Evolutionary conservation across 345 rosid species (phyloP), one percentile per base, ranked within the genome.

Genomic region (Citrus australasica): DNA sequence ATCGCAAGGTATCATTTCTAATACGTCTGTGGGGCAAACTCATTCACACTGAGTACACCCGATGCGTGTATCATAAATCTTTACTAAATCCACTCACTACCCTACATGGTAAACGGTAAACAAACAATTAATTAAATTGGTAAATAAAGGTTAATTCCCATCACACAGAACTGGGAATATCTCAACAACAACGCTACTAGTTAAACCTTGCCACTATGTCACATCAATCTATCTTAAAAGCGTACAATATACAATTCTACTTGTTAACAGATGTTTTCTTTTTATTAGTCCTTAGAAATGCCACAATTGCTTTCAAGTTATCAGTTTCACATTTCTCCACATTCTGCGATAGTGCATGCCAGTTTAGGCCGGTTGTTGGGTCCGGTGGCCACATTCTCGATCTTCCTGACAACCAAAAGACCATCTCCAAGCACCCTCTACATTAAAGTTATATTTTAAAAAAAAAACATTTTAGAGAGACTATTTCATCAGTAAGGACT

Each of bases 351-450:
- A 14, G 83, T 74, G 63, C 93, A 92, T 1, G 97, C 88, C 63
- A 92, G 89, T 83, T 96, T 96, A 13, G 99, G 98, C n/a, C 92
- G 78, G 82, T 93, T 92, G 87, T 92, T 94, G 8, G 97, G 97
- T 85, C 97, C 97, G 0, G 94, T 82, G 35, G 97, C 99, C 74
- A 96, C 99, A 72, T 96, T 94, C 91, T 96, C 98, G 13, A 96
- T 91, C 87, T 94, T 96, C 80, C 98, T 84, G 71, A 94, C 84
- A 30, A 91, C 94, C 84, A 92, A 79, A 56, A 94, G 92, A 59
- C 98, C 95, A 61, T 96, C 98, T 35, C 98, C 99, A 0, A 96
- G 92, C 78, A 96, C 98, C 81, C 95, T 90, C 98, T 96, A 76
- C 74, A 67, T 1, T 38, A 58, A 21, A 58, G 62, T 46, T 11